These are phyloP conservation scores for Lagenidium giganteum DNA, from an alignment of 352 stramenopile genomes.

Conservation along the genomic window DNA sequence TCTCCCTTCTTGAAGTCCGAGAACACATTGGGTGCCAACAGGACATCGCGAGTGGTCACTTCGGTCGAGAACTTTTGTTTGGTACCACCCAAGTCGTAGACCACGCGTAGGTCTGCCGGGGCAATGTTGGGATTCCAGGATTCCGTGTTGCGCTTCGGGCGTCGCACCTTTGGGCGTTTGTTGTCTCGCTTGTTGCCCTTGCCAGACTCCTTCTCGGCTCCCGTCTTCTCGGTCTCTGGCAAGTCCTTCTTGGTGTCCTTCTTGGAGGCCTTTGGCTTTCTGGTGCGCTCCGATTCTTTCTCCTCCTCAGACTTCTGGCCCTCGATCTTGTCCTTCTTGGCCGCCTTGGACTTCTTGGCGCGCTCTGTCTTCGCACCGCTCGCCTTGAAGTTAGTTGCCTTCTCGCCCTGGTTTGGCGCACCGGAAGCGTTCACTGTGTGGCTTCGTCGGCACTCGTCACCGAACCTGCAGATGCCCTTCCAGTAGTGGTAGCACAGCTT, in stretches of 20 bases:
- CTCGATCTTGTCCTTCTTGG: conserved; percentile 11
- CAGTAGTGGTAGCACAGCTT: conserved; percentile 43
- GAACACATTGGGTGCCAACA: conserved; percentile 71
- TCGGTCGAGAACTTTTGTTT: conserved; percentile 52
- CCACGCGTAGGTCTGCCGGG: conserved; percentile 66
- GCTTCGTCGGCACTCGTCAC: conserved; percentile 45
- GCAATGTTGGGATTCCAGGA: conserved; percentile 63
- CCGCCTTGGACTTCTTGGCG: neutral
- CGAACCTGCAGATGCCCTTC: conserved; percentile 49
- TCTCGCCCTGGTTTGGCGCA: conserved; percentile 4
- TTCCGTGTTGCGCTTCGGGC: conserved; percentile 76
- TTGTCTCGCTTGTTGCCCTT: neutral
- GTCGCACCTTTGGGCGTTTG: conserved; percentile 10
- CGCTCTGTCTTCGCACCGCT: conserved; percentile 8
- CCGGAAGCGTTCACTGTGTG: conserved; percentile 34
- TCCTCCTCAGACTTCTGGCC: conserved; percentile 17
- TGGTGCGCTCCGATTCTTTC: too few relatives aligned
- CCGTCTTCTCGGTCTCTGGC: neutral
- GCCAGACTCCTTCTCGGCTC: conserved; percentile 1
- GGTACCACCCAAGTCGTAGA: conserved; percentile 52
- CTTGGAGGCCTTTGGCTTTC: conserved; percentile 21
- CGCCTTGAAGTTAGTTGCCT: conserved; percentile 18
- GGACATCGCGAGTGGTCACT: conserved; percentile 53
- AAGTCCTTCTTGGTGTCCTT: conserved; percentile 32
- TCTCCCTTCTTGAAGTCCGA: conserved; percentile 68